Percentiles rank a stretch among this genome's conserved stretches.
phyloP scores from a whole-genome alignment of 768 basidiomycete species.

The Polyporus arcularius region DNA sequence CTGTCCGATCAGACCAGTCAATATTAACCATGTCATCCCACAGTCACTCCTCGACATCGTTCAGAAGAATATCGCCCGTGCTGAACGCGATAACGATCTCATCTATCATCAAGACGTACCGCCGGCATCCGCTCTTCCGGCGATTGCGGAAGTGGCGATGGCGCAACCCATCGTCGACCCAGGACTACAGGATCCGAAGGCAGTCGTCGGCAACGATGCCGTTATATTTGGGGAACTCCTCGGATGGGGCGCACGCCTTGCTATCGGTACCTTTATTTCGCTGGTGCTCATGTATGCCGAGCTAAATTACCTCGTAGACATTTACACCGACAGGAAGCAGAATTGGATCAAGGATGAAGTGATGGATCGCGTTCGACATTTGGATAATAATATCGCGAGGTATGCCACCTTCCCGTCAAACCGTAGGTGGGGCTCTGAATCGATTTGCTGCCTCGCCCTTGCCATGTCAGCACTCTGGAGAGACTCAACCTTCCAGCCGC shows the following conservation, averaged over 20 bases:
- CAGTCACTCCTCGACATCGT: constrained; percentile 80
- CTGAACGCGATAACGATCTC: constrained; percentile 90
- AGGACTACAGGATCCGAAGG: constrained; percentile 59
- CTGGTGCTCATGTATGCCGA: neutral
- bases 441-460: neutral
- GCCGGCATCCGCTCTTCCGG: constrained; percentile 61
- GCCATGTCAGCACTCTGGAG: constrained; percentile 55
- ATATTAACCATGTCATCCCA: neutral
- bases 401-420: constrained; percentile 36
- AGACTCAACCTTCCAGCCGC: constrained; percentile 80
- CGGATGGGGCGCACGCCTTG: constrained; percentile 85
- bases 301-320: constrained; percentile 46
- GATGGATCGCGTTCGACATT: constrained; percentile 54
- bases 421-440: neutral
- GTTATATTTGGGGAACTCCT: constrained; percentile 76
- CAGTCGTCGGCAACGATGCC: constrained; percentile 50
- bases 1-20: neutral
- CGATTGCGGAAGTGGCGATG: constrained; percentile 66
- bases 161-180: constrained; percentile 59
- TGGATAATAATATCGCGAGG: constrained; percentile 65
- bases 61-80: constrained; percentile 64
- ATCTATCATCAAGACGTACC: constrained; percentile 94
- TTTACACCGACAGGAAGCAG: constrained; percentile 83
- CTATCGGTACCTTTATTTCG: constrained; percentile 63
- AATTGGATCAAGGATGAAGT: constrained; percentile 72